These are phyloP conservation scores for Grifola frondosa DNA, from an alignment of 1,284 basidiomycete species.

Conservation along the genomic window DNA sequence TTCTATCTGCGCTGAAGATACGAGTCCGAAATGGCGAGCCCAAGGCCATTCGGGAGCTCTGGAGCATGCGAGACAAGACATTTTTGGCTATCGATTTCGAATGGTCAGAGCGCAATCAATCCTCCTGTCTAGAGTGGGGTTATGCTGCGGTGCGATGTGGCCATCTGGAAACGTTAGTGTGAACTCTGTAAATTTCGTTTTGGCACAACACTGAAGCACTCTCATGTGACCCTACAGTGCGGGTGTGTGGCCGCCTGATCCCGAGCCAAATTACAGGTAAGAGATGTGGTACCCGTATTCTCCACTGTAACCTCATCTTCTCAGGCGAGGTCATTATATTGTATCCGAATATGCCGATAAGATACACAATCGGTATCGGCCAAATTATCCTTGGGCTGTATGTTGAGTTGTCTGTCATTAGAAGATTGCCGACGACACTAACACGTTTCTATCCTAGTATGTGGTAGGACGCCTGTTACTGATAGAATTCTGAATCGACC, in stretches of 20 bases:
- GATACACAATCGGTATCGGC: slow-evolving; percentile 57
- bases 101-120: slow-evolving; percentile 75
- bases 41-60: slow-evolving; percentile 64
- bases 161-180: slow-evolving; percentile 67
- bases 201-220: not conserved
- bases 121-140: slow-evolving; percentile 73
- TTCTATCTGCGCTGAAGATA: slow-evolving; percentile 65
- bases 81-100: slow-evolving; percentile 78
- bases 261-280: slow-evolving; percentile 78
- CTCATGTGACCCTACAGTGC: slow-evolving; percentile 40
- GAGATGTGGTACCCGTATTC: slow-evolving; percentile 12
- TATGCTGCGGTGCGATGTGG: slow-evolving; percentile 77
- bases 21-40: slow-evolving; percentile 72
- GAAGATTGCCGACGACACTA: slow-evolving; percentile 13
- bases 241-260: slow-evolving; percentile 78
- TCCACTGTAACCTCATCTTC: slow-evolving; percentile 7
- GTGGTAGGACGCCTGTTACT: slow-evolving; percentile 47
- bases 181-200: slow-evolving; percentile 10
- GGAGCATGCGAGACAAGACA: slow-evolving; percentile 68
- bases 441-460: slow-evolving; percentile 46
- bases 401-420: slow-evolving; percentile 24
- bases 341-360: slow-evolving; percentile 78
- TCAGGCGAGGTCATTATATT: slow-evolving; percentile 78
- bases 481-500: slow-evolving; percentile 7
- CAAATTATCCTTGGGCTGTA: slow-evolving; percentile 72